These are phyloP conservation scores for Gymnopilus junonius DNA, from an alignment of 768 basidiomycete genomes.

Conservation along the genomic window DNA sequence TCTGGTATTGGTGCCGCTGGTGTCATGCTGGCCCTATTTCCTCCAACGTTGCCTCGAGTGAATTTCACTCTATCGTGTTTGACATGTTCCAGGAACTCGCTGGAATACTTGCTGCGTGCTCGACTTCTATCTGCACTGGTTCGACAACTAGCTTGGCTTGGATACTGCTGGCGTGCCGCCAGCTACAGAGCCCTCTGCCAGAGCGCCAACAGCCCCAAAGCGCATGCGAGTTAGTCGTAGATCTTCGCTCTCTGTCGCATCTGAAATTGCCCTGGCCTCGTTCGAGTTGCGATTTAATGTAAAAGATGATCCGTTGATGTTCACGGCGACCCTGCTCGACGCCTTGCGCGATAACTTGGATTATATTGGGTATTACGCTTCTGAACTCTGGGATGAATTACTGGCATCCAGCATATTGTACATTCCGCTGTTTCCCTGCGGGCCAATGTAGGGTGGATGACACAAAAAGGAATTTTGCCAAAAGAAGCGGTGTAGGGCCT, in stretches of 20 bases:
- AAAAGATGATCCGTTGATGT: conserved; percentile 26
- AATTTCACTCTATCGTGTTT: background rate
- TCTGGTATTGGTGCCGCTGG: background rate
- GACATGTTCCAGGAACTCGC: conserved; percentile 1
- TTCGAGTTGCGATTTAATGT: background rate
- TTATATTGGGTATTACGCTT: conserved; percentile 36
- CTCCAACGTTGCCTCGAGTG: background rate
- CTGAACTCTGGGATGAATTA: conserved; percentile 38
- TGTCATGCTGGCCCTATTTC: background rate
- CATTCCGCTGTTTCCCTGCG: conserved; percentile 22
- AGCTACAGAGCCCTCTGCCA: background rate
- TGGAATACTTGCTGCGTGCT: background rate
- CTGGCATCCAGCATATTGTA: conserved; percentile 29
- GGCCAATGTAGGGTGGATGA: background rate
- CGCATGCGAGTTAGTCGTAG: conserved; percentile 4
- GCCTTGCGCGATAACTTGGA: conserved; percentile 38
- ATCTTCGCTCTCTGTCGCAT: conserved; percentile 26
- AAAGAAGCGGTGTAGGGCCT: too few species aligned
- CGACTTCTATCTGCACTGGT: background rate
- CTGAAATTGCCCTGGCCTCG: conserved; percentile 31
- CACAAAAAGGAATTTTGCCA: background rate
- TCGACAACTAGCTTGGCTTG: background rate
- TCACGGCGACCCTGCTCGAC: conserved; percentile 26
- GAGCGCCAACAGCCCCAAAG: background rate
- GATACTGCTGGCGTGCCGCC: background rate